Percentiles rank a stretch among this genome's conserved stretches.
Conservation (phyloP, 2,329 filamentous ascomycete species). For the Dactylellina drechsleri region DNA sequence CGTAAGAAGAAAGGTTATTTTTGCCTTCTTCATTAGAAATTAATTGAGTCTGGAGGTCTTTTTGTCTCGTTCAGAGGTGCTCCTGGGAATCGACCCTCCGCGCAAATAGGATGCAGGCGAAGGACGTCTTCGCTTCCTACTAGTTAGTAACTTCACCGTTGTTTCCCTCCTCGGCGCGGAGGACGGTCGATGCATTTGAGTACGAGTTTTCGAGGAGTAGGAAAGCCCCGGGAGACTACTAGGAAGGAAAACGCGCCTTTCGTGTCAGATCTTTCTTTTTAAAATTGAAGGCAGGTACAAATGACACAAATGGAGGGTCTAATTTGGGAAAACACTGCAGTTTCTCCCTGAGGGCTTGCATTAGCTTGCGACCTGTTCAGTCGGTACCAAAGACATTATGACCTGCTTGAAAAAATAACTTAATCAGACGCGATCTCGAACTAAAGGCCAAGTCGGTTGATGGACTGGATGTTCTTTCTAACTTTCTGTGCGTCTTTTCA, state of each 20-base stretch:
- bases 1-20: neutral
- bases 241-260: constrained; percentile 22
- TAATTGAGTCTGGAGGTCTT: neutral
- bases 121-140: too few species aligned
- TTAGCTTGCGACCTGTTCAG: constrained; percentile 8
- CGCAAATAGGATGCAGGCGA: neutral
- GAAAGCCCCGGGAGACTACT: neutral
- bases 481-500: too few species aligned
- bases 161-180: neutral
- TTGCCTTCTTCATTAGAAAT: constrained; percentile 24
- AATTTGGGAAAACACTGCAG: constrained; percentile 24
- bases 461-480: too few species aligned
- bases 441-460: too few species aligned
- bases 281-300: constrained; percentile 28
- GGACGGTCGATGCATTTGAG: constrained; percentile 9
- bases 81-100: neutral
- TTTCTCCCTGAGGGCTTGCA: constrained; percentile 31
- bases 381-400: constrained; percentile 5
- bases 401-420: neutral
- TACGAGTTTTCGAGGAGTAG: constrained; percentile 10
- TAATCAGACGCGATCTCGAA: neutral
- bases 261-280: constrained; percentile 38
- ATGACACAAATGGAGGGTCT: constrained; percentile 27
- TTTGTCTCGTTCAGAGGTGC: neutral
- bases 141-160: too few species aligned